These are phyloP conservation scores for Imleria badia DNA, from an alignment of 768 basidiomycete genomes.

Conservation along the genomic window DNA sequence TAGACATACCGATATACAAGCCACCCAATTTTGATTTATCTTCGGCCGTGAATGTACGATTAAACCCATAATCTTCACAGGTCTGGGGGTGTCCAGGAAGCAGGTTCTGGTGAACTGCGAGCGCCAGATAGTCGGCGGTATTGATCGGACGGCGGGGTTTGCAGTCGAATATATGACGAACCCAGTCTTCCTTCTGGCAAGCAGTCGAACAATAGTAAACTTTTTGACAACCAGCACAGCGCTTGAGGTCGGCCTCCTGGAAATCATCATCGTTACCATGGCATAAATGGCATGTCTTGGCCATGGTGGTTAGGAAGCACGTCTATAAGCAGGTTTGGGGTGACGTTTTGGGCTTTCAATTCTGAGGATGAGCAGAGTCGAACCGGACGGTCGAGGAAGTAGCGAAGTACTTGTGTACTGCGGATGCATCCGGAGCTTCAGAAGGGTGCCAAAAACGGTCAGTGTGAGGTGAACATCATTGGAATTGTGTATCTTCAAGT, in stretches of 20 bases:
- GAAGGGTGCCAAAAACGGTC: too few relatives aligned
- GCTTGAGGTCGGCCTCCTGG: neutral
- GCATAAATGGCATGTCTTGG: neutral
- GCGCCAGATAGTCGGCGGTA: slow-evolving; percentile 1
- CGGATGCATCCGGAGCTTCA: too few relatives aligned
- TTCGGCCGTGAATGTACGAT: neutral
- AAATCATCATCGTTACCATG: neutral
- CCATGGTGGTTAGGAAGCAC: neutral
- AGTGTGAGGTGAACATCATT: too few relatives aligned
- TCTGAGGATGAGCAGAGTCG: too few relatives aligned
- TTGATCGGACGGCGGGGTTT: slow-evolving; percentile 3
- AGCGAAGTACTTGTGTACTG: too few relatives aligned
- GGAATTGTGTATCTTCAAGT: too few relatives aligned
- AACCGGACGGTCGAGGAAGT: too few relatives aligned
- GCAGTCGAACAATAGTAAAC: slow-evolving; percentile 1
- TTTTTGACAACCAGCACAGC: neutral
- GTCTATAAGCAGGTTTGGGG: neutral
- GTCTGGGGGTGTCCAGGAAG: neutral
- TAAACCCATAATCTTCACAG: slow-evolving; percentile 1
- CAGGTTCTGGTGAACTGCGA: neutral
- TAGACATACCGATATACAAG: neutral
- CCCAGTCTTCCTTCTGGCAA: slow-evolving; percentile 1
- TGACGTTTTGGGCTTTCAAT: too few relatives aligned
- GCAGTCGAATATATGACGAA: slow-evolving; percentile 5
- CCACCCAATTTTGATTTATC: neutral